Base-by-base conservation (phyloP, 257 asterid species). In the Gentiana macrophylla region DNA sequence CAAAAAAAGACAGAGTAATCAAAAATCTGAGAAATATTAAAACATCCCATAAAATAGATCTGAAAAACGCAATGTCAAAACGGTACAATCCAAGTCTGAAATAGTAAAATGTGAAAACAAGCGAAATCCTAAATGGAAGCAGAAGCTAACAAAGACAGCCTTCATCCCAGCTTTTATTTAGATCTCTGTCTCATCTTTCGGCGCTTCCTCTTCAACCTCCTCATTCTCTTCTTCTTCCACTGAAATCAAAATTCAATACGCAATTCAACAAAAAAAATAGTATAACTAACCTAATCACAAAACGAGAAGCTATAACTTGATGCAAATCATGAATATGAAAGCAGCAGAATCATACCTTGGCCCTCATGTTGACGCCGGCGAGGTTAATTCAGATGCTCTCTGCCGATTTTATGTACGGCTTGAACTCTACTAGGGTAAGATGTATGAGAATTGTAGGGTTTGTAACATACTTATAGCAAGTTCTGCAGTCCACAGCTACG, bases 191-290 rank as follows among this genome's bases (percentile, higher is more conserved):
- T 55, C 60, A 55, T 55, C 60, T 55, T 55, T 55, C 60, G 60
- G 60, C 60, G 60, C 60, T 55, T 55, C 60, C 60, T 55, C 60
- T 55, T 55, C 60, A 55, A 55, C 60, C 60, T 36, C 33, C 60
- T 55, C 60, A 55, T 37, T 37, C 60, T 55, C 60, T 55, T 55
- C 60, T 55, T 55, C 60, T 55, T 55, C 60, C 60, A 55, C 60
- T 37, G 60, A 33, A 55, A 3, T 54, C 36, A 38, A 55, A 55
- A 43, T 37, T 55, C 60, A 13, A 55, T 4, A 15, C 33, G 38
- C 46, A 10, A 4, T 10, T 7, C 2, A 41, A 41, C 6, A 5
- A 7, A 41, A 41, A 41, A 7, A 41, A 7, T 41, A 10, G 46
- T 41, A 2, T 61, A 44, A 51, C 24, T 24, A 7, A 44, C 13